Conservation (phyloP, 306 rosid species). For the Inga leiocalycina region DNA sequence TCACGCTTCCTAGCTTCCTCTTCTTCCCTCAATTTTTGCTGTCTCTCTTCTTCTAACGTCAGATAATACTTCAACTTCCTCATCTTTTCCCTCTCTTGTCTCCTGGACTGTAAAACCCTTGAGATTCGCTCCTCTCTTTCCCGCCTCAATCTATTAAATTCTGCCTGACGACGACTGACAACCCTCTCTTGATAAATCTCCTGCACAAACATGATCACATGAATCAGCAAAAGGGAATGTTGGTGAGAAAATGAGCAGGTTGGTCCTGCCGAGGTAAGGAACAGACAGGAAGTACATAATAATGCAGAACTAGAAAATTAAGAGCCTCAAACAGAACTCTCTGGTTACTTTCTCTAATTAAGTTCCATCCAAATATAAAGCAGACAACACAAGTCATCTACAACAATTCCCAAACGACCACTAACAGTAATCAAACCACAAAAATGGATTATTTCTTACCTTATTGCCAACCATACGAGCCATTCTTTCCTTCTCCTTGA, state of each 20-base stretch:
- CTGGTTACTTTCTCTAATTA: neutral
- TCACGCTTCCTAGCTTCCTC: constrained; percentile 83
- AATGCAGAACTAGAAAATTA: neutral
- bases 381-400: neutral
- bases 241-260: neutral
- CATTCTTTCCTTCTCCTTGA: constrained; percentile 84
- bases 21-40: constrained; percentile 63
- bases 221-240: neutral
- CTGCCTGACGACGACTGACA: constrained; percentile 66
- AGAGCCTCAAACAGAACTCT: neutral
- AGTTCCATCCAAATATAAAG: neutral
- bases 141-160: constrained; percentile 58
- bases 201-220: constrained; percentile 39
- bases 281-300: neutral
- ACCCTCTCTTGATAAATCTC: constrained; percentile 69
- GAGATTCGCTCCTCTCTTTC: constrained; percentile 76
- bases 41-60: constrained; percentile 78
- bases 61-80: constrained; percentile 83
- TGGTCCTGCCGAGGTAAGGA: neutral
- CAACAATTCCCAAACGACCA: neutral
- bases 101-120: constrained; percentile 66
- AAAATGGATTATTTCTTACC: constrained; percentile 46
- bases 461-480: constrained; percentile 63
- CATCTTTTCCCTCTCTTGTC: constrained; percentile 65
- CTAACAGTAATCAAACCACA: constrained; percentile 4